Evolutionary conservation across 2,329 filamentous ascomycete species (phyloP), one percentile per base, ranked within the genome.

Genomic region (Aspergillus pseudoglaucus): DNA sequence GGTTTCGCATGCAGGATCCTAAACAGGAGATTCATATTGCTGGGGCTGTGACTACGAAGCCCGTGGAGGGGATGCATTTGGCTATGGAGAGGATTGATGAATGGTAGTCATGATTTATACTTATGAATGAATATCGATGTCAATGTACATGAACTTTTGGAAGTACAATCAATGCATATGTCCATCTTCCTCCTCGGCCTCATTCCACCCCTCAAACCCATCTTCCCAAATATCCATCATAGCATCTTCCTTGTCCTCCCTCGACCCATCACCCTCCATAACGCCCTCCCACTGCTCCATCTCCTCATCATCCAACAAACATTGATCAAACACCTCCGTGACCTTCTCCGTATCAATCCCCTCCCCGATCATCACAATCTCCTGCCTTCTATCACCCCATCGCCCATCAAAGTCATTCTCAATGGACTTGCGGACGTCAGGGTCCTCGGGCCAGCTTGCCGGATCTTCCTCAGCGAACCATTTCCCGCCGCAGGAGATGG

Each of bases 301-400:
- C 64, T 88, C 85, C 0, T 62, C 62, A 18, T 84, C 78, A n/a
- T 75, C 74, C 2, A 88, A 62, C 20, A 88, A 61, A 56, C 84
- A 87, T 2, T 62, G 65, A 56, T 88, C 80, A 3, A 88, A 62
- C 30, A 76, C 61, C 4, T 63, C 65, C 20, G 74, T 77, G 14
- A 88, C 67, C 0, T 69, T 73, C 4, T 62, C 59, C 1, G 72
- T 59, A 44, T 86, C 74, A 12, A 88, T 71, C 4, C 75, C 74
- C 63, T 87, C 83, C 0, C 85, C 85, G 48, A 89, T 88, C 51
- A 88, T 85, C 2, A 88, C 85, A 6, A 88, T 62, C 62, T 88
- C 85, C 60, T 88, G 84, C 2, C 84, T 73, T 1, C 84, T 74
- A 55, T 88, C 85, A 0, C 83, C 84, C 82, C 83, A 88, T 7